Base-by-base conservation (phyloP, 129 eudicot species). In the Helianthus tuberosus region DNA sequence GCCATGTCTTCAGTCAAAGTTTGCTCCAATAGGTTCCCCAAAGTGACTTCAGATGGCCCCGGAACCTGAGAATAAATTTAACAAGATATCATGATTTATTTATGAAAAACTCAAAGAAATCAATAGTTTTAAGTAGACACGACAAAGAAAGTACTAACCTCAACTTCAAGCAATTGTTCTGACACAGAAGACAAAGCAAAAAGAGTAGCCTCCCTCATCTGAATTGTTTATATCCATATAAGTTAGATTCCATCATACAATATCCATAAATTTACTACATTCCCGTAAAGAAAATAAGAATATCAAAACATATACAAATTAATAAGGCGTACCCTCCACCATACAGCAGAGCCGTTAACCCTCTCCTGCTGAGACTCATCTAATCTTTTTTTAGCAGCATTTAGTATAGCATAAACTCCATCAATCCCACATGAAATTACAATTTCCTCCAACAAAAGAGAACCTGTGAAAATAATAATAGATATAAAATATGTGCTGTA, bases 141-240 rank as follows among this genome's bases (percentile, higher is more conserved):
- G 47, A 76, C 27, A 52, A 65, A 44, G 8, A 43, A 48, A 75
- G 46, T 32, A 77, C 86, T 58, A 38, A 94, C 98, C 93, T 94
- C 97, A 25, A 73, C 77, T 84, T 89, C 88, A 84, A 89, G 87
- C 71, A 93, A 80, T 44, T 91, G 91, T 23, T 94, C 98, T 3
- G 97, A 88, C 36, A 94, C 84, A 25, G 96, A 88, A 54, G 97
- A 86, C 79, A 94, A 77, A 68, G 97, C 96, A 82, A 84, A 89
- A 65, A 94, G 87, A n/a, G 87, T 80, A 55, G 98, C 98, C 88
- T 94, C 98, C 70, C 91, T 84, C 70, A 88, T 86, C 98, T 94
- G 96, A 79, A 77, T 82, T 59, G 9, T 64, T 62, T 49, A 52
- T 49, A 44, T 14, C 20, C 36, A 64, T 64, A 50, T 50, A 59